Evolutionary conservation across 2,329 filamentous ascomycete species (phyloP).

Genomic region (Penicillium oxalicum): DNA sequence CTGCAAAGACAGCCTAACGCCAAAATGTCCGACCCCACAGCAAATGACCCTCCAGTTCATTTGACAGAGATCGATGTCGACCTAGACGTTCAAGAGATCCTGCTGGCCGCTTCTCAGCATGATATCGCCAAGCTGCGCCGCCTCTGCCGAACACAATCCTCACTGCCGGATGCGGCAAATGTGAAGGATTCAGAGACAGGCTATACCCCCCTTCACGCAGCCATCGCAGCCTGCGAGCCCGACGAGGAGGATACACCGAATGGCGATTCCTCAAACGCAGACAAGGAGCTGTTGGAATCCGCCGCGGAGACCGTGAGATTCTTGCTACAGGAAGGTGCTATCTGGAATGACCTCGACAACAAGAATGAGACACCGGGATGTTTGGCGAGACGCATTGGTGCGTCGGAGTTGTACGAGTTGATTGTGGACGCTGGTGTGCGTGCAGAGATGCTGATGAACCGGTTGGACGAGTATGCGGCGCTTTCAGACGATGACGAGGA

Average conservation of each 20-base stretch:
- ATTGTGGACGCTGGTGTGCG: constrained; percentile 87
- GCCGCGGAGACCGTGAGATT: constrained; percentile 65
- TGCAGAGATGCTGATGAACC: constrained; percentile 77
- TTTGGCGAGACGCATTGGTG: constrained; percentile 64
- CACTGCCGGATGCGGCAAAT: constrained; percentile 54
- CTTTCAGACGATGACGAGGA: constrained; percentile 43
- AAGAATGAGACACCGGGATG: constrained; percentile 89
- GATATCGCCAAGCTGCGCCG: constrained; percentile 62
- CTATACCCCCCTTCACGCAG: constrained; percentile 82
- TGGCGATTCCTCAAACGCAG: constrained; percentile 22
- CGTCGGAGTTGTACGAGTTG: constrained; percentile 66
- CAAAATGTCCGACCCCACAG: constrained; percentile 23
- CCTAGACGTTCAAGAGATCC: constrained; percentile 51
- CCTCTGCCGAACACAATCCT: constrained; percentile 54
- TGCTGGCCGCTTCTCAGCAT: constrained; percentile 62
- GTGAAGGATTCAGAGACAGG: constrained; percentile 79
- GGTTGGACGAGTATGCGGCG: constrained; percentile 75
- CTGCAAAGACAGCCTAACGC: background rate
- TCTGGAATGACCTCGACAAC: constrained; percentile 92
- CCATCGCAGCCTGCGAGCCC: constrained; percentile 66
- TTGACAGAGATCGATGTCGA: constrained; percentile 33
- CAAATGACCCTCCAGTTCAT: constrained; percentile 17
- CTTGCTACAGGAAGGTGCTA: constrained; percentile 79
- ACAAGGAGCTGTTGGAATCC: constrained; percentile 45
- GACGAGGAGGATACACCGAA: constrained; percentile 29